These are phyloP conservation scores for Erigeron canadensis DNA, from an alignment of 129 eudicot genomes.

Conservation along the genomic window DNA sequence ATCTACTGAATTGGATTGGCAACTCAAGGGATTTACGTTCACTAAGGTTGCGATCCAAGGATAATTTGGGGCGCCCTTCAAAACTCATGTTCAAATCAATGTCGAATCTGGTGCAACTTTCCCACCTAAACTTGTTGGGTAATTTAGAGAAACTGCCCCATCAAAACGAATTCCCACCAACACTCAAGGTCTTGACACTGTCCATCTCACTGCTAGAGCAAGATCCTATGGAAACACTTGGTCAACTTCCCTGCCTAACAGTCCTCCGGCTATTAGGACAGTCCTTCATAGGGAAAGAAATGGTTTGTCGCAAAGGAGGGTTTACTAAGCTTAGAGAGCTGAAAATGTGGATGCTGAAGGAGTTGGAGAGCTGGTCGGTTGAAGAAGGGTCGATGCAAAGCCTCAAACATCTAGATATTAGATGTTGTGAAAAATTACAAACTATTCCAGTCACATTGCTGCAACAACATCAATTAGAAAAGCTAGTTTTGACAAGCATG, in stretches of 20 bases:
- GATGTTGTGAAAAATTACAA: slow-evolving; percentile 40
- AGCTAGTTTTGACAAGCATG: slow-evolving; percentile 48
- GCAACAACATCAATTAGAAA: slow-evolving; percentile 25
- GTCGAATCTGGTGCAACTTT: slow-evolving; percentile 33
- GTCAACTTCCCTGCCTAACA: slow-evolving; percentile 35
- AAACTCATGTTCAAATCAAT: slow-evolving; percentile 28
- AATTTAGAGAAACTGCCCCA: slow-evolving; percentile 31
- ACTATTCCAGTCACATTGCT: slow-evolving; percentile 29
- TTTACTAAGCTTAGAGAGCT: slow-evolving; percentile 37
- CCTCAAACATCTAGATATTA: slow-evolving; percentile 45
- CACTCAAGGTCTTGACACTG: slow-evolving; percentile 51
- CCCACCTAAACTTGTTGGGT: slow-evolving; percentile 48
- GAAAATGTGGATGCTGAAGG: slow-evolving; percentile 53
- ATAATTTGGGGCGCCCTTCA: slow-evolving; percentile 36
- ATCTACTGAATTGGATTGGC: slow-evolving; percentile 41
- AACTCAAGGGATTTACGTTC: slow-evolving; percentile 16
- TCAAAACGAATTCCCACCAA: slow-evolving; percentile 35
- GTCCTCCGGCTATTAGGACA: slow-evolving; percentile 57
- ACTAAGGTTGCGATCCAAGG: slow-evolving; percentile 46
- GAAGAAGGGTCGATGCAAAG: slow-evolving; percentile 42
- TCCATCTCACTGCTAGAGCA: slow-evolving; percentile 39
- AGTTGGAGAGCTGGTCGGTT: slow-evolving; percentile 44
- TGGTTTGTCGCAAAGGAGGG: slow-evolving; percentile 29
- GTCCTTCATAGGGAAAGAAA: slow-evolving; percentile 41
- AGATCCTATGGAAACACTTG: slow-evolving; percentile 51